A percentile compares a stretch with the other conserved stretches of the same genome.
phyloP scores from a whole-genome alignment of 305 asterid genomes.

The Fraxinus nigra region DNA sequence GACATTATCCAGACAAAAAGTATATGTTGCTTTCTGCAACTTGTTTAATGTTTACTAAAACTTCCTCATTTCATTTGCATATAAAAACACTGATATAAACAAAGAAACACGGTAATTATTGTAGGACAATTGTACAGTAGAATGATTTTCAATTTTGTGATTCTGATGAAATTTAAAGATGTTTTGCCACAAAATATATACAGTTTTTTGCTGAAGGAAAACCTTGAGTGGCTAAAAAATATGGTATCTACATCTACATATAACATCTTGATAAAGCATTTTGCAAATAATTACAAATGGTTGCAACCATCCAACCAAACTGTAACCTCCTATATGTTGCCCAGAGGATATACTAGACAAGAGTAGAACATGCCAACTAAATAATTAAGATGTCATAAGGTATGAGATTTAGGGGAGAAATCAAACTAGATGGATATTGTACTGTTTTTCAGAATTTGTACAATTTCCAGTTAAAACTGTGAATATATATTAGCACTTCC shows the following conservation, averaged over 20 bases:
- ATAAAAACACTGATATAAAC: not conserved
- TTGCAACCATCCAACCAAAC: not conserved
- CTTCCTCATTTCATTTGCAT: not conserved
- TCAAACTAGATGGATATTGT: conserved; percentile 4
- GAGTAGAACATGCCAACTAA: not conserved
- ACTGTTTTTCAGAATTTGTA: not conserved
- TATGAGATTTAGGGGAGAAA: not conserved
- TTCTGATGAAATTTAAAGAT: not conserved
- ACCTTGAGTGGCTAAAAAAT: not conserved
- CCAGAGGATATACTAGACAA: not conserved
- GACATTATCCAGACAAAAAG: not conserved
- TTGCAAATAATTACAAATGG: not conserved
- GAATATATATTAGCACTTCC: not conserved
- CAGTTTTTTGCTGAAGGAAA: not conserved
- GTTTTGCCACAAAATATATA: not conserved
- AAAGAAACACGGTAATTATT: not conserved
- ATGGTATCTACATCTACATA: not conserved
- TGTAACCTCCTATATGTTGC: not conserved
- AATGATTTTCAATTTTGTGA: not conserved
- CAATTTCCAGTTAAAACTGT: not conserved
- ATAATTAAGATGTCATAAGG: not conserved
- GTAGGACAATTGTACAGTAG: not conserved
- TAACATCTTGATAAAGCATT: not conserved
- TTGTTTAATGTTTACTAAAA: not conserved
- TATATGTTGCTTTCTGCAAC: not conserved